phyloP scores from a whole-genome alignment of 2,329 filamentous ascomycete species.

The Ilyonectria robusta region DNA sequence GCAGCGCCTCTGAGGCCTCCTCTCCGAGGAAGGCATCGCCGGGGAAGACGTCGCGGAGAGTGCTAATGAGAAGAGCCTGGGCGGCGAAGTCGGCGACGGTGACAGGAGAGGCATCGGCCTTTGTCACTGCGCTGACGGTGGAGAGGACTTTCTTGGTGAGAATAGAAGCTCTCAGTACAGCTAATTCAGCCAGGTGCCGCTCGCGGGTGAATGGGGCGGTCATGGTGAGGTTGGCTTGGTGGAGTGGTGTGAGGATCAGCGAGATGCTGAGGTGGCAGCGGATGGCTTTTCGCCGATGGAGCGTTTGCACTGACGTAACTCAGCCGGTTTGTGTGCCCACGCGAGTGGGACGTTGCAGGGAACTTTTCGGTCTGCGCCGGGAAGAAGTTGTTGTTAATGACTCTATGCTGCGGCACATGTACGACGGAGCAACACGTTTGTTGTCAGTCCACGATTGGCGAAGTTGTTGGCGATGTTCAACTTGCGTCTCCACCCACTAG shows the following conservation, averaged over 20 bases:
- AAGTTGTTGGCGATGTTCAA: slow-evolving; percentile 3
- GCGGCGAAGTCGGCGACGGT: slow-evolving; percentile 76
- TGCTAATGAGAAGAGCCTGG: slow-evolving; percentile 72
- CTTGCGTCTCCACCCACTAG: slow-evolving; percentile 8
- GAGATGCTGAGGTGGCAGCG: slow-evolving; percentile 1
- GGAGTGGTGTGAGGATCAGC: slow-evolving; percentile 9
- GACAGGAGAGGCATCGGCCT: slow-evolving; percentile 72
- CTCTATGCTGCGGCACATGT: not conserved
- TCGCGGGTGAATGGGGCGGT: slow-evolving; percentile 46
- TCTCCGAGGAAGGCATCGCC: slow-evolving; percentile 73
- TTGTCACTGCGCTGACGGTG: slow-evolving; percentile 65
- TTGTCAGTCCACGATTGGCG: slow-evolving; percentile 15
- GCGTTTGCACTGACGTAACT: not conserved
- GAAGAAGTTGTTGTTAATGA: not conserved
- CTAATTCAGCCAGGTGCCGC: slow-evolving; percentile 55
- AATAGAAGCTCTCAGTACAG: slow-evolving; percentile 69
- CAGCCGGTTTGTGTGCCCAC: not conserved
- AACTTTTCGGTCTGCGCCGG: not conserved
- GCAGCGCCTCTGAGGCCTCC: slow-evolving; percentile 69
- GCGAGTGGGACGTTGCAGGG: not conserved
- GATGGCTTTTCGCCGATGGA: not conserved
- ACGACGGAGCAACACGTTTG: not conserved
- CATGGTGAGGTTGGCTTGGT: slow-evolving; percentile 35
- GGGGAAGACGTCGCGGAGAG: slow-evolving; percentile 68
- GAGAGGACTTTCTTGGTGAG: slow-evolving; percentile 66